These are phyloP conservation scores for Diophrys sp. DNA, from an alignment of 73 alveolate species.

Conservation along the genomic window DNA sequence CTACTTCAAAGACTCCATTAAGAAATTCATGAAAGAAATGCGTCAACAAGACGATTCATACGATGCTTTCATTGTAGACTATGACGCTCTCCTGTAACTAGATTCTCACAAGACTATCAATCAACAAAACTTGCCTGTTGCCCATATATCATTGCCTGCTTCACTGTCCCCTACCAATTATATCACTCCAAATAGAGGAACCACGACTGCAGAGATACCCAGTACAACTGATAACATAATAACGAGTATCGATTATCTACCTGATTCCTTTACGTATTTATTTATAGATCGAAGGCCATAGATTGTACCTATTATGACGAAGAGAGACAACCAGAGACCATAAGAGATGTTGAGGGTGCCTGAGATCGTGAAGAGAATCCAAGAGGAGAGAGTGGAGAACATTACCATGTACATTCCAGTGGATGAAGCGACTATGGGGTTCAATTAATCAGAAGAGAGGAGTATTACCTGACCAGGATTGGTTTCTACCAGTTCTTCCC, in stretches of 20 bases:
- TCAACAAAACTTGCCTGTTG: background rate
- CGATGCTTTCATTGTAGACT: no score
- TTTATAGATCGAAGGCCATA: constrained; percentile 23
- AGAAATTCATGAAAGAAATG: no score
- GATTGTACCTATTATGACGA: constrained; percentile 12
- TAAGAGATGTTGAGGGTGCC: background rate
- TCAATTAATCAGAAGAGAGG: no score
- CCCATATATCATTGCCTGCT: background rate
- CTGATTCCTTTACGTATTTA: constrained; percentile 13
- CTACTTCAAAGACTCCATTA: no score
- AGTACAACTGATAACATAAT: constrained; percentile 12
- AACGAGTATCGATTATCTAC: constrained; percentile 22
- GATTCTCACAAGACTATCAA: background rate
- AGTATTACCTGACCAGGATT: no score
- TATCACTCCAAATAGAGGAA: constrained; percentile 17
- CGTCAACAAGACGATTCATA: no score
- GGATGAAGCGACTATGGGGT: constrained; percentile 52
- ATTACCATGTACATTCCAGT: constrained; percentile 61
- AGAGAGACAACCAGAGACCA: background rate
- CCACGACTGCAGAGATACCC: constrained; percentile 26
- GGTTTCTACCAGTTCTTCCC: no score
- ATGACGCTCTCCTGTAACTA: background rate
- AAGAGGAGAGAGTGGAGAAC: constrained; percentile 23
- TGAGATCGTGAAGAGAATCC: background rate
- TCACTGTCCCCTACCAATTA: background rate